Conservation (phyloP, 1,284 basidiomycete species). For the Mrakiaceae sp. region DNA sequence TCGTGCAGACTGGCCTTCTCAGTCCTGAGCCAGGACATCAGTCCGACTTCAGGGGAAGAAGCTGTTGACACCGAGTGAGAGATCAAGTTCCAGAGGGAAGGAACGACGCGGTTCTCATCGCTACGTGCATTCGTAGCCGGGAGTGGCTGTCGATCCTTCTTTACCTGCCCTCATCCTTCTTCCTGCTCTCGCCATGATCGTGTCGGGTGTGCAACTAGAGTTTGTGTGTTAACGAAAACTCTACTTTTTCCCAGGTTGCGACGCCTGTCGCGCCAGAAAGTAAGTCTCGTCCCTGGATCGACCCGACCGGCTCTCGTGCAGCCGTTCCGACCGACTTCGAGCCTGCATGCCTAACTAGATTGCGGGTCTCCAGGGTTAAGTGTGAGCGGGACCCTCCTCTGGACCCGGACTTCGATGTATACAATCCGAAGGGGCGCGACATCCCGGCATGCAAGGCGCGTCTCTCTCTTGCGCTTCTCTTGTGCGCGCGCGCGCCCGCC, state of each 20-base stretch:
- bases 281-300: neutral
- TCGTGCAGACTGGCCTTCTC: too few species aligned
- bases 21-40: too few species aligned
- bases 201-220: too few species aligned
- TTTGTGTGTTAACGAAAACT: too few species aligned
- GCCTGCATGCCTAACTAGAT: neutral
- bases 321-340: neutral
- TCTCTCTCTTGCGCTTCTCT: neutral
- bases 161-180: too few species aligned
- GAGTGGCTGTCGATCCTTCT: too few species aligned
- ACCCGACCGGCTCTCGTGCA: neutral
- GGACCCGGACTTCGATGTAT: neutral
- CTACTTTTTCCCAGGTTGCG: neutral
- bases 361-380: neutral
- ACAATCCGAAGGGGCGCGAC: neutral
- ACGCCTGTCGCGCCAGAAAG: slow-evolving; percentile 11
- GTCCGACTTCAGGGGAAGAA: too few species aligned
- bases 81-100: too few species aligned
- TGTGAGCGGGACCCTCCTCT: slow-evolving; percentile 8
- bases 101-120: too few species aligned
- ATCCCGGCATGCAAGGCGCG: slow-evolving; percentile 8
- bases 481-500: neutral
- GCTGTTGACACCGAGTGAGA: too few species aligned
- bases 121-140: too few species aligned
- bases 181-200: too few species aligned